Evolutionary conservation across 2,329 filamentous ascomycete genomes (phyloP).

Genomic region (Macroventuria anomochaeta): DNA sequence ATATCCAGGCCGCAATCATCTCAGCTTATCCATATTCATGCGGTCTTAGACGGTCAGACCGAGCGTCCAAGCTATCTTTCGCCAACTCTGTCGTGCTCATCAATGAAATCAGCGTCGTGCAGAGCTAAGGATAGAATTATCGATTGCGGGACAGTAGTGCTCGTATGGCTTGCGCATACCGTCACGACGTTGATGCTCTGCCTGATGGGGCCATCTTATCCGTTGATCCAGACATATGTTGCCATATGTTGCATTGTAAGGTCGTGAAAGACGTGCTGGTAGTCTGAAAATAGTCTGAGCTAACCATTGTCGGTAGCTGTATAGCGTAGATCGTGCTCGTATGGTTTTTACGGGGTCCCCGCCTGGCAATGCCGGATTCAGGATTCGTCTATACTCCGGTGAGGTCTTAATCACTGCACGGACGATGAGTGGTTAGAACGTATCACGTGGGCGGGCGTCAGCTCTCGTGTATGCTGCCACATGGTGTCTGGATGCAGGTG

Average conservation of each 20-base stretch:
- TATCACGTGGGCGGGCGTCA: slow-evolving; percentile 8
- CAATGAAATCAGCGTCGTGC: slow-evolving; percentile 4
- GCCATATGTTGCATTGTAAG: slow-evolving; percentile 10
- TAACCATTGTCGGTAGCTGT: slow-evolving; percentile 1
- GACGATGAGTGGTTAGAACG: slow-evolving; percentile 7
- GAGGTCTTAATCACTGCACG: not conserved
- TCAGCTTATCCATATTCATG: slow-evolving; percentile 8
- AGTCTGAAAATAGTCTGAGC: slow-evolving; percentile 10
- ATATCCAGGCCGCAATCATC: not conserved
- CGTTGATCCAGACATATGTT: slow-evolving; percentile 11
- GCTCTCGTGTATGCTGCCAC: slow-evolving; percentile 12
- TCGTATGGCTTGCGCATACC: slow-evolving; percentile 11
- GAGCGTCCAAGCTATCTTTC: not conserved
- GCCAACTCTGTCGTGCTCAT: not conserved
- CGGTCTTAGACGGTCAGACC: not conserved
- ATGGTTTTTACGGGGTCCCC: slow-evolving; percentile 3
- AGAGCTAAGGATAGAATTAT: slow-evolving; percentile 5
- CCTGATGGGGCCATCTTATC: not conserved
- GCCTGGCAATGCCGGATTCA: slow-evolving; percentile 6
- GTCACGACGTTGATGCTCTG: not conserved
- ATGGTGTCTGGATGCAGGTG: slow-evolving; percentile 4
- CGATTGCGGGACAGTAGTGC: slow-evolving; percentile 11
- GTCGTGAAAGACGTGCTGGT: slow-evolving; percentile 8
- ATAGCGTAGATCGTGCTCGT: slow-evolving; percentile 5
- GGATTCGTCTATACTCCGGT: slow-evolving; percentile 2